Percentiles rank a stretch among this genome's conserved stretches.
phyloP scores from a whole-genome alignment of 73 alveolate genomes.

The Stentor roeselii region DNA sequence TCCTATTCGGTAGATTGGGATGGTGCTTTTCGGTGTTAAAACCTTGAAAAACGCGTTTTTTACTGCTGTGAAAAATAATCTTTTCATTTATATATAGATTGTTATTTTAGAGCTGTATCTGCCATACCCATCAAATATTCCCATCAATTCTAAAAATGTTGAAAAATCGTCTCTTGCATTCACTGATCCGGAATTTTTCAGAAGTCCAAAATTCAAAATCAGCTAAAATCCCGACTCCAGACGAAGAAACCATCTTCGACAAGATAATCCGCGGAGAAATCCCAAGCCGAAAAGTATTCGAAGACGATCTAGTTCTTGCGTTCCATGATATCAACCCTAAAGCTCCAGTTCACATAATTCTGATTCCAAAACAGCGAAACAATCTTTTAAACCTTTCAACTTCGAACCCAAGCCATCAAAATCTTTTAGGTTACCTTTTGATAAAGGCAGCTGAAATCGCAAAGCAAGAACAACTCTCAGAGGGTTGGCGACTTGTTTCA shows the following conservation, averaged over 20 bases:
- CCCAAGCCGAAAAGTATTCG: conserved; percentile 88
- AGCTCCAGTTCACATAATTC: conserved; percentile 84
- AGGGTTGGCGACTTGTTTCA: conserved; percentile 87
- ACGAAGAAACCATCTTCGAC: conserved; percentile 89
- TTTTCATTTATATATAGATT: too few species aligned
- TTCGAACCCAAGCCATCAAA: conserved; percentile 67
- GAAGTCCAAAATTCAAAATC: conserved; percentile 69
- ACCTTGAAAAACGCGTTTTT: too few species aligned
- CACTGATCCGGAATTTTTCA: neutral
- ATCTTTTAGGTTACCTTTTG: conserved; percentile 76
- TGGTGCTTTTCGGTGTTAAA: too few species aligned
- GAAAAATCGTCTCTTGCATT: neutral
- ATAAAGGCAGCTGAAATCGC: conserved; percentile 70
- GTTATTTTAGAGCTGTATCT: too few species aligned
- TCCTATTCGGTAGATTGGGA: too few species aligned
- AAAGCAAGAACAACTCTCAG: conserved; percentile 69
- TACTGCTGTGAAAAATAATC: too few species aligned
- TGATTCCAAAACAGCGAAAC: conserved; percentile 81
- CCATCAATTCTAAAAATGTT: too few species aligned
- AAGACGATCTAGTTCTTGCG: conserved; percentile 81
- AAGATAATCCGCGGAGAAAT: conserved; percentile 85
- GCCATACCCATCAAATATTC: too few species aligned
- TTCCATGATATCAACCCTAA: conserved; percentile 79
- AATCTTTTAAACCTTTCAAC: conserved; percentile 73
- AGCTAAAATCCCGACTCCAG: conserved; percentile 42